Conservation (phyloP, 768 basidiomycete genomes). For the Melanogaster broomeanus region DNA sequence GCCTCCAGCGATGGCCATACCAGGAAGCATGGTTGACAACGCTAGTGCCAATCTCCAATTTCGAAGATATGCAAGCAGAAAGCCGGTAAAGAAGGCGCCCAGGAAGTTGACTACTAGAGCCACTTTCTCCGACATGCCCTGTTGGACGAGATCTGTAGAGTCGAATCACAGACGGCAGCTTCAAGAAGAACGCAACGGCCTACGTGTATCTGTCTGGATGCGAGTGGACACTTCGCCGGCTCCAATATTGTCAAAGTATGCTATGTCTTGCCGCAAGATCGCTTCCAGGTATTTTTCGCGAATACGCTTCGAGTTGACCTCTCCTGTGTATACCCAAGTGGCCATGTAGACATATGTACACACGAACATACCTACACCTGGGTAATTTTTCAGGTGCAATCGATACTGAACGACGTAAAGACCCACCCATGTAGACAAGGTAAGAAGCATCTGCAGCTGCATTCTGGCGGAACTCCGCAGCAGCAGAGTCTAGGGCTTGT, state of each 20-base stretch:
- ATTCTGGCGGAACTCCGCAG: too few relatives aligned
- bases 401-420: neutral
- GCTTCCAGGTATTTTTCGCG: conserved; percentile 82
- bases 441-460: too few relatives aligned
- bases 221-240: conserved; percentile 93
- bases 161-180: neutral
- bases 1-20: conserved; percentile 72
- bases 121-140: conserved; percentile 90
- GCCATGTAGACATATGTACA: conserved; percentile 75
- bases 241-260: conserved; percentile 89
- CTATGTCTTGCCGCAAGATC: conserved; percentile 82
- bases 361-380: conserved; percentile 74
- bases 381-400: conserved; percentile 5
- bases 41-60: conserved; percentile 86
- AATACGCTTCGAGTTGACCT: conserved; percentile 80
- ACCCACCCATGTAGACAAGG: conserved; percentile 65
- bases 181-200: conserved; percentile 21
- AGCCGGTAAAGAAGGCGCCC: conserved; percentile 77
- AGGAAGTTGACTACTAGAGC: conserved; percentile 66
- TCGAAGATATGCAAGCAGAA: conserved; percentile 67
- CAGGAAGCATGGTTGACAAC: conserved; percentile 78
- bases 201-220: conserved; percentile 86
- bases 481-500: too few relatives aligned
- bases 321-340: conserved; percentile 73
- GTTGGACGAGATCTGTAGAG: conserved; percentile 76